Evolutionary conservation across 2,329 filamentous ascomycete species (phyloP).

Genomic region (Helicocarpus griseus): DNA sequence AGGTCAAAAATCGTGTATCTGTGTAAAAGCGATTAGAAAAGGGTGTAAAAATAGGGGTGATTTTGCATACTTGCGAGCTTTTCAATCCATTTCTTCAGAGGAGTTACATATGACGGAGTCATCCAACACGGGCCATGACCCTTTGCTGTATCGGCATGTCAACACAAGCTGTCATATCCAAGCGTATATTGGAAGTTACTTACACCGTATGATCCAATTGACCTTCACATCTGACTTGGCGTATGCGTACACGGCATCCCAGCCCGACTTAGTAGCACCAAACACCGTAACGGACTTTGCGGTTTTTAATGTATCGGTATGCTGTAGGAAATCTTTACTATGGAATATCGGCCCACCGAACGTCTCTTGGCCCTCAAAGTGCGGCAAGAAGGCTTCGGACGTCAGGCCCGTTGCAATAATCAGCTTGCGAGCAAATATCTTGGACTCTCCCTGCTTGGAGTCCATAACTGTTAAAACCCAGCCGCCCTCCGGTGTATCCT

Average conservation of each 20-base stretch:
- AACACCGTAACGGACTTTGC: conserved; percentile 43
- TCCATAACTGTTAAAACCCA: conserved; percentile 17
- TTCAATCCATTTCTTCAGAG: conserved; percentile 58
- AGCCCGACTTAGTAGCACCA: conserved; percentile 51
- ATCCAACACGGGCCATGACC: conserved; percentile 53
- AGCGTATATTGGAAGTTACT: neutral
- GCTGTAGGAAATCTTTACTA: conserved; percentile 41
- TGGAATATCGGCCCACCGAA: conserved; percentile 52
- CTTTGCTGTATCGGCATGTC: conserved; percentile 20
- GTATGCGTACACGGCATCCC: conserved; percentile 49
- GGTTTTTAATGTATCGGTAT: conserved; percentile 24
- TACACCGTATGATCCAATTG: conserved; percentile 45
- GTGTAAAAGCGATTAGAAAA: neutral
- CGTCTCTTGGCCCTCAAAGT: conserved; percentile 38
- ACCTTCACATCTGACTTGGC: conserved; percentile 44
- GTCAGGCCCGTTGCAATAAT: conserved; percentile 54
- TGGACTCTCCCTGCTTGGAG: conserved; percentile 8
- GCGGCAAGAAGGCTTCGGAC: conserved; percentile 47
- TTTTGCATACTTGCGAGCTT: conserved; percentile 43
- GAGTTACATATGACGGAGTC: conserved; percentile 53
- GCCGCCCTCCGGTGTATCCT: conserved; percentile 19
- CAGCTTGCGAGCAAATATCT: conserved; percentile 37
- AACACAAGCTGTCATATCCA: neutral
- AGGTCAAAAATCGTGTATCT: conserved; percentile 56
- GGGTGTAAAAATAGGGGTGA: neutral